These are phyloP conservation scores for Boechera stricta DNA, from an alignment of 345 rosid species.

Conservation along the genomic window DNA sequence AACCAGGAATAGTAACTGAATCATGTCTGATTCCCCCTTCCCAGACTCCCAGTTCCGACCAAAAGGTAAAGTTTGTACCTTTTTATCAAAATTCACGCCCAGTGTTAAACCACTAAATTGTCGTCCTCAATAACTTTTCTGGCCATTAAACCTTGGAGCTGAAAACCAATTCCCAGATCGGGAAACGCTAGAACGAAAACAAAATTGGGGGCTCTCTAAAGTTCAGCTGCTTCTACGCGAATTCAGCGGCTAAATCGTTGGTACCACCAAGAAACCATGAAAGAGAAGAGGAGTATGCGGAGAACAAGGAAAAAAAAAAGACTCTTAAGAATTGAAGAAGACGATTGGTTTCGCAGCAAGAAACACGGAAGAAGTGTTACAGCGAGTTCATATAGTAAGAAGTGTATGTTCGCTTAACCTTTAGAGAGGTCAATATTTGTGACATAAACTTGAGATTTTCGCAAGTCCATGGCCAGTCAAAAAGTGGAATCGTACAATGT, in stretches of 20 bases:
- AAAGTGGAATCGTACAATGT: not conserved
- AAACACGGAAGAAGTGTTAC: not conserved
- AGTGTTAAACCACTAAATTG: slow-evolving; percentile 17
- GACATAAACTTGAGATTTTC: not conserved
- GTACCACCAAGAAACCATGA: not conserved
- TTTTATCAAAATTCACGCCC: slow-evolving; percentile 29
- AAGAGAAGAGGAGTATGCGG: not conserved
- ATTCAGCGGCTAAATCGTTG: slow-evolving; percentile 8
- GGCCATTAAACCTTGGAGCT: slow-evolving; percentile 20
- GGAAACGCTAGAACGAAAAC: slow-evolving; percentile 1
- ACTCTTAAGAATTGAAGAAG: not conserved
- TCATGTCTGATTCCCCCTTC: slow-evolving; percentile 55
- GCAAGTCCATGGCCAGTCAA: not conserved
- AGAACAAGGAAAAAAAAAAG: not conserved
- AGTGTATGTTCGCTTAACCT: not conserved
- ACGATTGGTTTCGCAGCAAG: not conserved
- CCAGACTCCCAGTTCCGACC: not conserved
- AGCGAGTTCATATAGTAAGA: slow-evolving; percentile 12
- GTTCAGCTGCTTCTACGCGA: not conserved
- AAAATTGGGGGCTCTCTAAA: slow-evolving; percentile 1
- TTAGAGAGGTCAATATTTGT: not conserved
- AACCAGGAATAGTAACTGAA: slow-evolving; percentile 76
- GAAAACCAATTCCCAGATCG: slow-evolving; percentile 17
- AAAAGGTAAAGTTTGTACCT: slow-evolving; percentile 25
- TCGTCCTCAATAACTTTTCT: not conserved